Evolutionary conservation across 2,329 filamentous ascomycete genomes (phyloP).

Genomic region (Fusarium sp.): DNA sequence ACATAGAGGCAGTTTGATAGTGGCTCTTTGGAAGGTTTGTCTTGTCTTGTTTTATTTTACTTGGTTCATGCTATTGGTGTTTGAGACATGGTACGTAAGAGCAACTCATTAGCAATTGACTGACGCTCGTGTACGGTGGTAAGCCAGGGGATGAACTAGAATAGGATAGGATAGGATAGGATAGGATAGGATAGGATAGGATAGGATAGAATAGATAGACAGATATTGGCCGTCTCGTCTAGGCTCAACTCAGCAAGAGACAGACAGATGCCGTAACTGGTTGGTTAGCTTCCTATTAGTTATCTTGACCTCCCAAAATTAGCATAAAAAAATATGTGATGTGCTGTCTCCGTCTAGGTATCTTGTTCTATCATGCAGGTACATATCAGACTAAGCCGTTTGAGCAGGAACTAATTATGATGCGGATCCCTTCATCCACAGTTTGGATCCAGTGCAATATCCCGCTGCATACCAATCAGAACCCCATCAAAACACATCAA

Average conservation of each 20-base stretch:
- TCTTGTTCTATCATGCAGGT: slow-evolving; percentile 1
- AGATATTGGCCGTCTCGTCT: neutral
- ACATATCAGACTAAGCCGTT: slow-evolving; percentile 22
- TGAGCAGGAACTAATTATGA: slow-evolving; percentile 27
- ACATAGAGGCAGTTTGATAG: neutral
- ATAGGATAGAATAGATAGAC: neutral
- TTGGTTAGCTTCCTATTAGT: neutral
- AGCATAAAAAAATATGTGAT: slow-evolving; percentile 1
- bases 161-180: neutral
- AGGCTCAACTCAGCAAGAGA: slow-evolving; percentile 1
- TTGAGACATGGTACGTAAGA: slow-evolving; percentile 21
- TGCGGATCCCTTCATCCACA: slow-evolving; percentile 35
- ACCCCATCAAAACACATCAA: slow-evolving; percentile 2
- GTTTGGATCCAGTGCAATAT: slow-evolving; percentile 37
- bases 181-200: neutral
- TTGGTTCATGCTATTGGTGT: slow-evolving; percentile 5
- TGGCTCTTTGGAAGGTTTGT: slow-evolving; percentile 6
- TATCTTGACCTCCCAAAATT: slow-evolving; percentile 24
- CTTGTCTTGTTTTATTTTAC: neutral
- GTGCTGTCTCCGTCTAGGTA: neutral
- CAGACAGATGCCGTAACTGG: slow-evolving; percentile 3
- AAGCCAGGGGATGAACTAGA: neutral
- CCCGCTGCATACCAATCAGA: slow-evolving; percentile 38
- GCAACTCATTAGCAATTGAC: slow-evolving; percentile 4
- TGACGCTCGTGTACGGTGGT: neutral